These are phyloP conservation scores for Globisporangium uncinulatum DNA, from an alignment of 352 stramenopile species.

Conservation along the genomic window DNA sequence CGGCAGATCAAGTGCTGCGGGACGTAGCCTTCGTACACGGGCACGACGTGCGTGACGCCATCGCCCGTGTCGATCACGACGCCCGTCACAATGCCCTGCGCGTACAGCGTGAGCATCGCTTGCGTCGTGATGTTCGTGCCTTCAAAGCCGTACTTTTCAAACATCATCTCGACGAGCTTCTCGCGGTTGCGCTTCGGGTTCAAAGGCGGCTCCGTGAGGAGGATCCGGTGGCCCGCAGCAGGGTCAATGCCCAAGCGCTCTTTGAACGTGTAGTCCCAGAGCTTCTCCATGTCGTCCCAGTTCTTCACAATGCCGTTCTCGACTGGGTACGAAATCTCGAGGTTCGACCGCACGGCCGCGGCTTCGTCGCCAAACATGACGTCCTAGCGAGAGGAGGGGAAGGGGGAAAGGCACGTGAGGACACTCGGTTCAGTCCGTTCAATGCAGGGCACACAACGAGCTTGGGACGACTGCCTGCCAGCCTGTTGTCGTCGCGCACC, in stretches of 20 bases:
- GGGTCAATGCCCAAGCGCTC: slow-evolving; percentile 88
- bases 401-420: too few relatives aligned
- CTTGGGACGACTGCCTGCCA: too few relatives aligned
- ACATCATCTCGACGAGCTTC: slow-evolving; percentile 95
- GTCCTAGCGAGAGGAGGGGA: slow-evolving; percentile 31
- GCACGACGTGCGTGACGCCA: slow-evolving; percentile 88
- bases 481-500: slow-evolving; percentile 17
- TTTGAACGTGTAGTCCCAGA: slow-evolving; percentile 99
- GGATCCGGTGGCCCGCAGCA: slow-evolving; percentile 96
- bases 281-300: slow-evolving; percentile 99
- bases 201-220: slow-evolving; percentile 92
- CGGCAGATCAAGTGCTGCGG: slow-evolving; percentile 93
- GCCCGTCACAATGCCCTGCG: slow-evolving; percentile 92
- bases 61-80: slow-evolving; percentile 89
- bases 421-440: background rate
- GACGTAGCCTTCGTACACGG: slow-evolving; percentile 97
- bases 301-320: slow-evolving; percentile 99
- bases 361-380: slow-evolving; percentile 96
- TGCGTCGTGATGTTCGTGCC: slow-evolving; percentile 93
- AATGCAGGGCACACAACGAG: background rate
- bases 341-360: slow-evolving; percentile 73
- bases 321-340: slow-evolving; percentile 95
- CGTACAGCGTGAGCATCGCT: slow-evolving; percentile 93
- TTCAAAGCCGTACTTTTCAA: slow-evolving; percentile 93
- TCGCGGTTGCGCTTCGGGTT: slow-evolving; percentile 94